phyloP scores from a whole-genome alignment of 2,329 filamentous ascomycete species.

The Salinomyces thailandicus region DNA sequence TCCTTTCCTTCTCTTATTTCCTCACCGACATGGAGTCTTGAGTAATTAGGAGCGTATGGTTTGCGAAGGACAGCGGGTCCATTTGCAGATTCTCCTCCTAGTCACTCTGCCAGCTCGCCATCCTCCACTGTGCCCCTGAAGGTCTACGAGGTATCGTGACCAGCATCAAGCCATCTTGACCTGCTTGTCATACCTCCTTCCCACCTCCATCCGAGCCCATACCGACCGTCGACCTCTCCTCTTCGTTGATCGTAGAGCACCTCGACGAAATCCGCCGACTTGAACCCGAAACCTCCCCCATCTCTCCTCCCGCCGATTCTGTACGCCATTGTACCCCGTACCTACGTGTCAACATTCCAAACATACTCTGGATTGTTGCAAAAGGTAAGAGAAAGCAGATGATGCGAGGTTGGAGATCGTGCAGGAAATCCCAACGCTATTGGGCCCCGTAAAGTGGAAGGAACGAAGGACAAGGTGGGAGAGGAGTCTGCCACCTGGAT shows the following conservation, averaged over 20 bases:
- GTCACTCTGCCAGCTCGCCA: conserved; percentile 11
- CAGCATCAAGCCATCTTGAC: conserved; percentile 15
- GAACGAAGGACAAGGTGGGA: no score
- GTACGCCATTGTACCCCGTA: conserved; percentile 6
- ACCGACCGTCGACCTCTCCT: conserved; percentile 26
- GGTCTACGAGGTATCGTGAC: conserved; percentile 14
- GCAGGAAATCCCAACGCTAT: no score
- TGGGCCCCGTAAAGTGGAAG: no score
- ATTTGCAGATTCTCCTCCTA: conserved; percentile 10
- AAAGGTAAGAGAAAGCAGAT: conserved; percentile 6
- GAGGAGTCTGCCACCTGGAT: no score
- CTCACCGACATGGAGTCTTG: conserved; percentile 8
- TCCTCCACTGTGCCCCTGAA: conserved; percentile 10
- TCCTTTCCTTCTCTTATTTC: conserved; percentile 1
- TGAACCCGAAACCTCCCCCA: neutral
- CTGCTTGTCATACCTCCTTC: conserved; percentile 15
- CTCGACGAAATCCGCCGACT: conserved; percentile 16
- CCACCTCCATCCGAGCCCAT: conserved; percentile 8
- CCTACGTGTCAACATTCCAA: conserved; percentile 2
- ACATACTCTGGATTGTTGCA: conserved; percentile 5
- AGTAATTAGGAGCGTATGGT: conserved; percentile 2
- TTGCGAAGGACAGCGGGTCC: conserved; percentile 2
- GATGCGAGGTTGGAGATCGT: neutral
- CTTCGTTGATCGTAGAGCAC: conserved; percentile 34
- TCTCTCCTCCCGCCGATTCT: conserved; percentile 1